Percentiles rank a stretch among this genome's conserved stretches.
phyloP scores from a whole-genome alignment of 31 red algal genomes.

The Porphyra umbilicalis region DNA sequence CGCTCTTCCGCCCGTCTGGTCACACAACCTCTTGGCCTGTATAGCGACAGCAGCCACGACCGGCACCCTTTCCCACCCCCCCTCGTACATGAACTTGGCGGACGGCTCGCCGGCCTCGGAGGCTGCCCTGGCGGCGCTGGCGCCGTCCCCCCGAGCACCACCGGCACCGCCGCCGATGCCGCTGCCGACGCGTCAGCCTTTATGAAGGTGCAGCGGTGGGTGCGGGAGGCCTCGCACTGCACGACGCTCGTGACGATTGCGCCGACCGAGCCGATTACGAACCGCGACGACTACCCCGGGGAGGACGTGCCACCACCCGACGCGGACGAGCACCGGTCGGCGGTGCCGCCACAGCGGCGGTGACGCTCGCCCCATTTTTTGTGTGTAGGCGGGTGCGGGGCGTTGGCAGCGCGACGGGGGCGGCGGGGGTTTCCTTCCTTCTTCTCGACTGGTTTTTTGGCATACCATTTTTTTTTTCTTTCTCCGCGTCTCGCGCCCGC shows the following conservation, averaged over 20 bases:
- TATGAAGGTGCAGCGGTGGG: constrained; percentile 1
- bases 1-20: too few species aligned
- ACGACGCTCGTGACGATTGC: neutral
- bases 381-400: too few species aligned
- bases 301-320: neutral
- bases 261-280: neutral
- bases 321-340: neutral
- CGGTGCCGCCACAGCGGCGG: neutral
- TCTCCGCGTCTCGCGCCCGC: too few species aligned
- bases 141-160: neutral
- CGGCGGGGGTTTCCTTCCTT: too few species aligned
- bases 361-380: too few species aligned
- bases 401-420: too few species aligned
- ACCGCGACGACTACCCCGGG: neutral
- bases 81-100: neutral
- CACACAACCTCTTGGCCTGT: too few species aligned
- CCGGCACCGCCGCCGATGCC: neutral
- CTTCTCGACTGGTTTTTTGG: too few species aligned
- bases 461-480: too few species aligned
- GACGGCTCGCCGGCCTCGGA: neutral
- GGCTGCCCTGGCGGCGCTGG: neutral
- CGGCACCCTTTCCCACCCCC: neutral
- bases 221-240: neutral
- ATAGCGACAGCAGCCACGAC: neutral
- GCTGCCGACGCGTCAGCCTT: neutral